Percentiles rank a stretch among this genome's conserved stretches.
Evolutionary conservation across 1,139 yeast genomes (phyloP).

Genomic region (Debaryomyces sp.): DNA sequence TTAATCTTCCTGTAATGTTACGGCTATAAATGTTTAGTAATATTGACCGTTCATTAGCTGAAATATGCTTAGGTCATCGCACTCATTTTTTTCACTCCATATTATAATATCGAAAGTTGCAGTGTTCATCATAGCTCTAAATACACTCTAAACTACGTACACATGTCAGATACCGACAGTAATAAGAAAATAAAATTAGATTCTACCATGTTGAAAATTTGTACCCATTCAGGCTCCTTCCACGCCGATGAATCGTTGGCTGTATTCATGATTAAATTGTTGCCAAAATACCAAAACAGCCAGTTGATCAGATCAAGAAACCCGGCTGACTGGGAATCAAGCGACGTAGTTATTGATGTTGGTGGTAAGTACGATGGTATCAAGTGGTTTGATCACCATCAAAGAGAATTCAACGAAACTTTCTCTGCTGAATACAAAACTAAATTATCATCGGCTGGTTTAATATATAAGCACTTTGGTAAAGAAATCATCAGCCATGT

Average conservation of each 20-base stretch:
- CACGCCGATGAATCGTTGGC: constrained; percentile 99
- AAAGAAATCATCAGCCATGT: constrained; percentile 65
- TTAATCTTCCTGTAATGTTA: neutral
- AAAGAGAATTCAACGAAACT: constrained; percentile 57
- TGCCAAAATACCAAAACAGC: constrained; percentile 72
- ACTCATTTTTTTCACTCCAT: constrained; percentile 1
- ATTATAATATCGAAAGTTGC: neutral
- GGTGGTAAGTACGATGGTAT: constrained; percentile 89
- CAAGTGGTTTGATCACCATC: constrained; percentile 95
- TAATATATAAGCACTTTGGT: constrained; percentile 92
- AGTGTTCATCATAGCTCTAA: neutral
- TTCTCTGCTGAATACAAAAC: constrained; percentile 51
- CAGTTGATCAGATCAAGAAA: constrained; percentile 80
- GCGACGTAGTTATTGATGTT: constrained; percentile 94
- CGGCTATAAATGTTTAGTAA: neutral
- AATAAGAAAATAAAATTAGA: constrained; percentile 14
- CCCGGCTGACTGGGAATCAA: constrained; percentile 77
- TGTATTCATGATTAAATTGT: constrained; percentile 74
- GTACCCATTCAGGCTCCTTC: constrained; percentile 94
- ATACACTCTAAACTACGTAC: neutral
- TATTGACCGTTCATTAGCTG: neutral
- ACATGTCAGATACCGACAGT: constrained; percentile 8
- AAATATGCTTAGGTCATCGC: constrained; percentile 2
- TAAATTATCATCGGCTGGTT: constrained; percentile 91
- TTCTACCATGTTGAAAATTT: constrained; percentile 50